Evolutionary conservation across 2,329 filamentous ascomycete genomes (phyloP).

Genomic region (Penicillium digitatum): DNA sequence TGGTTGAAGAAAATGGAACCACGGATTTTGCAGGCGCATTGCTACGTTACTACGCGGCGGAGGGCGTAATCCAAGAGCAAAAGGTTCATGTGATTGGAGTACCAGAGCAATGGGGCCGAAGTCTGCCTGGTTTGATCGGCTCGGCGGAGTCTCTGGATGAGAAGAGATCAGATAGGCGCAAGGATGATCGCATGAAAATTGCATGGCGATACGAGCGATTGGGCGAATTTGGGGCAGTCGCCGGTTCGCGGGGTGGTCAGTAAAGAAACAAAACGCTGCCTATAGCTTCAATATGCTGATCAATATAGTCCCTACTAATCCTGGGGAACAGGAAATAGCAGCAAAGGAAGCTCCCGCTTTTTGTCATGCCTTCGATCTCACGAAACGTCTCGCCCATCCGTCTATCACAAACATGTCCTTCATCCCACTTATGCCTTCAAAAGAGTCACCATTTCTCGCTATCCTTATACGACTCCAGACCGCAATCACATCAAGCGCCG

Average conservation of each 20-base stretch:
- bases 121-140: slow-evolving; percentile 69
- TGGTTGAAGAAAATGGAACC: slow-evolving; percentile 84
- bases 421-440: slow-evolving; percentile 43
- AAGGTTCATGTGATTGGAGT: slow-evolving; percentile 79
- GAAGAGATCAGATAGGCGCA: slow-evolving; percentile 37
- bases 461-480: slow-evolving; percentile 60
- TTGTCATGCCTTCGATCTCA: slow-evolving; percentile 70
- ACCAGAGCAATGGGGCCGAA: slow-evolving; percentile 73
- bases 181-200: slow-evolving; percentile 89
- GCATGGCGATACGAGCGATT: slow-evolving; percentile 94
- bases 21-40: slow-evolving; percentile 88
- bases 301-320: slow-evolving; percentile 26
- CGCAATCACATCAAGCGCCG: slow-evolving; percentile 55
- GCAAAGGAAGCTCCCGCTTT: slow-evolving; percentile 48
- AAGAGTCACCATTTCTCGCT: slow-evolving; percentile 56
- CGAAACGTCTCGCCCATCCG: slow-evolving; percentile 60
- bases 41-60: slow-evolving; percentile 83
- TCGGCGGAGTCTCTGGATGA: slow-evolving; percentile 47
- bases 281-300: slow-evolving; percentile 17
- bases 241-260: slow-evolving; percentile 58
- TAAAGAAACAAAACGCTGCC: not conserved
- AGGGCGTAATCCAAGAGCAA: slow-evolving; percentile 89
- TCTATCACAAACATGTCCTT: slow-evolving; percentile 52
- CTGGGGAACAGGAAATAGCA: slow-evolving; percentile 43
- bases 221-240: slow-evolving; percentile 61